Evolutionary conservation across 345 rosid genomes (phyloP).

Genomic region (Kernera saxatilis): DNA sequence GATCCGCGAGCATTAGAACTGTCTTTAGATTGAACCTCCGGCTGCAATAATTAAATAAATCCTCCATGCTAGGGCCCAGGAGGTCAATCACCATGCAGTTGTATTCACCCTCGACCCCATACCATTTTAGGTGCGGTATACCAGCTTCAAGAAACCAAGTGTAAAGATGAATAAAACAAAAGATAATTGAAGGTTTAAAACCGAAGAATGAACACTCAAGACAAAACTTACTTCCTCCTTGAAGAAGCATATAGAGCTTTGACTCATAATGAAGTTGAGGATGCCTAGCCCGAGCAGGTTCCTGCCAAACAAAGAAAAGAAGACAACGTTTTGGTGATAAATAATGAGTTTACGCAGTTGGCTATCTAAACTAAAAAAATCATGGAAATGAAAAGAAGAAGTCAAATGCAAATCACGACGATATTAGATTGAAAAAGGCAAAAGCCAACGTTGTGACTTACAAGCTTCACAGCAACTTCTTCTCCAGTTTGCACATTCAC

Average conservation of each 20-base stretch:
- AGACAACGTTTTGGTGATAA: not conserved
- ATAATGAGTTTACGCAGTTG: not conserved
- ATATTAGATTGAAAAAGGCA: not conserved
- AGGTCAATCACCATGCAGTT: constrained; percentile 91
- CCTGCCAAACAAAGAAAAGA: constrained; percentile 36
- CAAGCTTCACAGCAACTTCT: constrained; percentile 93
- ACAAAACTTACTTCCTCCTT: constrained; percentile 73
- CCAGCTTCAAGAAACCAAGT: constrained; percentile 49
- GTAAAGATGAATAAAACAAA: not conserved
- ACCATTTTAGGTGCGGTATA: constrained; percentile 88
- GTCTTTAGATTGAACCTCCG: constrained; percentile 79
- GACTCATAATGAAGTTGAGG: constrained; percentile 93
- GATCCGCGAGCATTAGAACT: constrained; percentile 93
- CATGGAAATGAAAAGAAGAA: not conserved
- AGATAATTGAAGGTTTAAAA: not conserved
- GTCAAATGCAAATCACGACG: not conserved
- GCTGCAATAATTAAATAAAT: constrained; percentile 80
- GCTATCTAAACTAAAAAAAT: not conserved
- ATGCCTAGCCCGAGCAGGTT: constrained; percentile 80
- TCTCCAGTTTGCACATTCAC: constrained; percentile 85
- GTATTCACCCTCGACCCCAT: constrained; percentile 79
- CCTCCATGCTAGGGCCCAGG: constrained; percentile 90
- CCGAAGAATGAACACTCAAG: not conserved
- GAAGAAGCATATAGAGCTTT: constrained; percentile 83
- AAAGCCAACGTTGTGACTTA: constrained; percentile 26